Evolutionary conservation across 352 stramenopile genomes (phyloP).

Genomic region (Phytopythium aichiense): DNA sequence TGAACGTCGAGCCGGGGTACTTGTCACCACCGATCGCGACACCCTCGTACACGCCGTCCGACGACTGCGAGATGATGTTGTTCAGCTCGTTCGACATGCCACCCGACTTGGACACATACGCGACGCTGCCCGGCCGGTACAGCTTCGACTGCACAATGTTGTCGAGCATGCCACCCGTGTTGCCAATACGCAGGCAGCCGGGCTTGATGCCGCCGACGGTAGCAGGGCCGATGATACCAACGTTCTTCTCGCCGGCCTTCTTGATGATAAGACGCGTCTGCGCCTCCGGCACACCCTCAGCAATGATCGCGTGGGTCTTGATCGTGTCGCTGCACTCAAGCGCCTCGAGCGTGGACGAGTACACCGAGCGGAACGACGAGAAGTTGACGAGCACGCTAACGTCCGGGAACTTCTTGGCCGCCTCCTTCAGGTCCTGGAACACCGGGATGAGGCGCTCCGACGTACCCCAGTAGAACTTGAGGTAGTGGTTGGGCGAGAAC

Average conservation of each 20-base stretch:
- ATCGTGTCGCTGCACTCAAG: slow-evolving; percentile 92
- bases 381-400: slow-evolving; percentile 96
- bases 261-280: slow-evolving; percentile 95
- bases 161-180: slow-evolving; percentile 97
- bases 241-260: slow-evolving; percentile 85
- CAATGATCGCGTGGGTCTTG: slow-evolving; percentile 97
- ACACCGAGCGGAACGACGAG: slow-evolving; percentile 96
- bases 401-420: slow-evolving; percentile 91
- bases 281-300: slow-evolving; percentile 94
- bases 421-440: slow-evolving; percentile 89
- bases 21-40: slow-evolving; percentile 94
- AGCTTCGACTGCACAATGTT: slow-evolving; percentile 98
- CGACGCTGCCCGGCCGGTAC: slow-evolving; percentile 93
- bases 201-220: slow-evolving; percentile 97
- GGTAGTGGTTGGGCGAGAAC: slow-evolving; percentile 95
- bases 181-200: slow-evolving; percentile 96
- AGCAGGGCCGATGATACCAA: slow-evolving; percentile 94
- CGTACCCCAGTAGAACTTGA: slow-evolving; percentile 97
- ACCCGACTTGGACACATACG: slow-evolving; percentile 96
- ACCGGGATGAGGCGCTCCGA: slow-evolving; percentile 93
- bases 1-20: slow-evolving; percentile 95
- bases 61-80: slow-evolving; percentile 96
- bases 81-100: slow-evolving; percentile 98
- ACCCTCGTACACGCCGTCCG: slow-evolving; percentile 95
- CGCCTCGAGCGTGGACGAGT: slow-evolving; percentile 92